Evolutionary conservation across 1,284 basidiomycete species (phyloP).

Genomic region (Erythrobasidium hasegawianum): DNA sequence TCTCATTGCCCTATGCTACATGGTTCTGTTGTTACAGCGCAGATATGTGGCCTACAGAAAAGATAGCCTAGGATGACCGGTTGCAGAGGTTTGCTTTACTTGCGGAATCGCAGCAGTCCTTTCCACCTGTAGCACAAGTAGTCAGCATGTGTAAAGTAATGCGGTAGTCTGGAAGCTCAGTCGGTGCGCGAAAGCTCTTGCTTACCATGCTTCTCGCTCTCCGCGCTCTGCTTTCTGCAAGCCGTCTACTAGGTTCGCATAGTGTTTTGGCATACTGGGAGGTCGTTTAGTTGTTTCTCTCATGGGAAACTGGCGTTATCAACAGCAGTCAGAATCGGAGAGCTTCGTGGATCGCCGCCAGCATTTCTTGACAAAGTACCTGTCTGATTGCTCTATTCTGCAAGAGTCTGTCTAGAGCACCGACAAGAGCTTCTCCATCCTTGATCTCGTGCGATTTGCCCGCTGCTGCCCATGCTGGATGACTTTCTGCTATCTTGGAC

Average conservation of each 20-base stretch:
- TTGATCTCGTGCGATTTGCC: constrained; percentile 18
- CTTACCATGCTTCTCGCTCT: constrained; percentile 32
- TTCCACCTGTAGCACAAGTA: constrained; percentile 18
- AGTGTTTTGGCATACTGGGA: constrained; percentile 31
- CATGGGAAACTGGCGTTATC: constrained; percentile 13
- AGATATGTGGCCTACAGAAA: too few relatives aligned
- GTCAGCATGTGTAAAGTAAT: not conserved
- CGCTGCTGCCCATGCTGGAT: constrained; percentile 19
- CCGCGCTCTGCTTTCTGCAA: constrained; percentile 24
- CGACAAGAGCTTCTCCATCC: constrained; percentile 30
- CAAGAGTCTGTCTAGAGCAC: constrained; percentile 16
- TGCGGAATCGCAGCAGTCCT: constrained; percentile 17
- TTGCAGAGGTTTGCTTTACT: too few relatives aligned
- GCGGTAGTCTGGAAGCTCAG: not conserved
- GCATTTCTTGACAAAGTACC: not conserved
- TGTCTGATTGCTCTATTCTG: constrained; percentile 14
- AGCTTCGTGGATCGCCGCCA: not conserved
- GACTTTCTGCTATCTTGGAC: constrained; percentile 27
- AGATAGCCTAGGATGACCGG: too few relatives aligned
- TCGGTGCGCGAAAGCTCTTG: not conserved
- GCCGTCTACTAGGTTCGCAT: constrained; percentile 27
- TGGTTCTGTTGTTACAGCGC: too few relatives aligned
- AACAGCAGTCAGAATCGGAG: not conserved
- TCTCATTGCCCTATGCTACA: too few relatives aligned
- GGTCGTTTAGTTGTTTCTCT: constrained; percentile 23